phyloP scores from a whole-genome alignment of 2,329 filamentous ascomycete species.

The Xylaria multiplex region DNA sequence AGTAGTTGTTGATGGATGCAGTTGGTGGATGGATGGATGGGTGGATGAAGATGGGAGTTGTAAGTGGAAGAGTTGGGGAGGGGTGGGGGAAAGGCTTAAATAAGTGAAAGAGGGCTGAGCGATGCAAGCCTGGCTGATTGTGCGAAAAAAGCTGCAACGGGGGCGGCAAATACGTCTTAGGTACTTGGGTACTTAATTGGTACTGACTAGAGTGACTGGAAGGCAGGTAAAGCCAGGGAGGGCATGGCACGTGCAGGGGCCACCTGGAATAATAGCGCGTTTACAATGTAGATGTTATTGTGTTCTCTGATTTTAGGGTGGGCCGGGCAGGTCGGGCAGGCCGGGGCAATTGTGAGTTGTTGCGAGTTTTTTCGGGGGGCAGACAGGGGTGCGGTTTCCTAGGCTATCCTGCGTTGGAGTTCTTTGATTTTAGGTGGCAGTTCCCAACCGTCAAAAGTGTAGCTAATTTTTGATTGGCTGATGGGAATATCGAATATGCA shows the following conservation, averaged over 20 bases:
- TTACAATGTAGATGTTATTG: not conserved
- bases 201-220: no score
- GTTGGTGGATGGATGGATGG: slow-evolving; percentile 39
- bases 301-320: slow-evolving; percentile 31
- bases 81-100: slow-evolving; percentile 49
- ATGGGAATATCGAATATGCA: slow-evolving; percentile 28
- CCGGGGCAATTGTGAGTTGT: slow-evolving; percentile 35
- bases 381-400: slow-evolving; percentile 50
- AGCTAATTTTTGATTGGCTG: slow-evolving; percentile 49
- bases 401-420: slow-evolving; percentile 42
- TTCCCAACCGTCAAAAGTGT: slow-evolving; percentile 34
- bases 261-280: not conserved
- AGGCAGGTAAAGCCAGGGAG: no score
- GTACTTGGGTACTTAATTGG: no score
- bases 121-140: slow-evolving; percentile 46
- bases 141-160: slow-evolving; percentile 15
- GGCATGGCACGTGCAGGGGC: slow-evolving; percentile 17
- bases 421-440: slow-evolving; percentile 47
- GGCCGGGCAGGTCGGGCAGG: slow-evolving; percentile 29
- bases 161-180: no score
- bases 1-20: slow-evolving; percentile 47
- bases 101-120: slow-evolving; percentile 41
- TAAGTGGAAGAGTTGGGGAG: slow-evolving; percentile 45
- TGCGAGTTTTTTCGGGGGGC: slow-evolving; percentile 44
- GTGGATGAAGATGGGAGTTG: slow-evolving; percentile 42